phyloP scores from a whole-genome alignment of 164 flowering plant species.

The Vitis rupestris region DNA sequence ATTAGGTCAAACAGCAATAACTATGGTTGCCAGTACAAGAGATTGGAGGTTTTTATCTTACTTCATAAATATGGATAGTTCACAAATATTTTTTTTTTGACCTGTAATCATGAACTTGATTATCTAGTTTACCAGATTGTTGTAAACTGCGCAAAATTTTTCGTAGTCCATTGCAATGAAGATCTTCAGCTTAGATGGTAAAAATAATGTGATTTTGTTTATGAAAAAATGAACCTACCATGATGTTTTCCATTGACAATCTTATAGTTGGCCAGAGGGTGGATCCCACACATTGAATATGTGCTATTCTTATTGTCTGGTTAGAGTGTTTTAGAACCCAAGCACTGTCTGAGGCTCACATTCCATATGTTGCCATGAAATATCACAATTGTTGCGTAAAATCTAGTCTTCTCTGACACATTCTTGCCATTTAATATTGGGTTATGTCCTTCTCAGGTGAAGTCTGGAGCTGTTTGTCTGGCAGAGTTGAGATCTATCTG shows the following conservation, averaged over 20 bases:
- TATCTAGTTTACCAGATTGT: not conserved
- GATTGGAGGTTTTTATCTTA: constrained; percentile 41
- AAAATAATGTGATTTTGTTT: not conserved
- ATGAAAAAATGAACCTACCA: not conserved
- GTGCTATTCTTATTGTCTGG: too few species aligned
- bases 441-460: constrained; percentile 47
- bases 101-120: not conserved
- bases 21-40: constrained; percentile 32
- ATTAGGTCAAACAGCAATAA: constrained; percentile 25
- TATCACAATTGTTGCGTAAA: not conserved
- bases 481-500: constrained; percentile 64
- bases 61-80: not conserved
- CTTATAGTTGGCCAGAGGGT: not conserved
- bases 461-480: constrained; percentile 46
- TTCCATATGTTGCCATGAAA: not conserved
- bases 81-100: not conserved
- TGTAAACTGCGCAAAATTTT: not conserved
- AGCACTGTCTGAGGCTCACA: not conserved
- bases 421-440: constrained; percentile 2
- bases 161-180: not conserved
- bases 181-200: not conserved
- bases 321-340: not conserved
- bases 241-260: not conserved
- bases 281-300: too few species aligned
- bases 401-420: not conserved